Base-by-base conservation (phyloP, 2,329 filamentous ascomycete genomes). In the Phaeosphaeria sp. region DNA sequence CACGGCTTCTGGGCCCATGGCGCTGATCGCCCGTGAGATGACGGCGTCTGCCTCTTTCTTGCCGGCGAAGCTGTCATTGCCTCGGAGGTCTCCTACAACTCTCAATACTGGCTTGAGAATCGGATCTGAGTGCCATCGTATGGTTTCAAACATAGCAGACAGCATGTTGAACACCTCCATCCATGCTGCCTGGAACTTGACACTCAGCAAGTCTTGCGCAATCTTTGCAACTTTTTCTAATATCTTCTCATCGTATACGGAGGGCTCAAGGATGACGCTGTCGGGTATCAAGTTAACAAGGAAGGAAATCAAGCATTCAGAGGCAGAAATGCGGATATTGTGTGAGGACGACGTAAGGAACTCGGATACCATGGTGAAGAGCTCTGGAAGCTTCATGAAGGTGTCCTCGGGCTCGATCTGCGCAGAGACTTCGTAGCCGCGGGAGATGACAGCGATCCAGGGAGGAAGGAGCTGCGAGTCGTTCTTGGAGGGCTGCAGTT, bases 11-110 rank as follows among this genome's bases (percentile, higher is more conserved):
- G 95, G 92, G 0, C 95, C 95, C 88, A 97, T 95, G 8, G 92
- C 92, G 62, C 89, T 87, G 61, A 98, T 88, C 5, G 94, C 95
- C 72, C 91, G 91, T 17, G 92, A 91, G 49, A 99, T 87, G 9
- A 99, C 90, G 55, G 91, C 88, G 69, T 99, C 95, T 1, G 94
- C 94, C 74, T 98, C 91, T 77, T 96, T 96, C 81, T 98, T 99
- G 52, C 92, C 92, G 56, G 89, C 84, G 78, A 99, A 99, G 0
- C 92, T 90, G 22, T 95, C 89, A 68, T 92, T 96, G 59, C 90
- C 87, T 57, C 95, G 90, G 53, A 99, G 85, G 61, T 97, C 93
- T 42, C 95, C 95, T 55, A 99, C 84, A 2, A 86, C 89, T 73
- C 88, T 90, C 60, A 93, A 87, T 45, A 95, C 86, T 53, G 89